Conservation (phyloP, 352 stramenopile genomes). For the Vaucheria bursata region DNA sequence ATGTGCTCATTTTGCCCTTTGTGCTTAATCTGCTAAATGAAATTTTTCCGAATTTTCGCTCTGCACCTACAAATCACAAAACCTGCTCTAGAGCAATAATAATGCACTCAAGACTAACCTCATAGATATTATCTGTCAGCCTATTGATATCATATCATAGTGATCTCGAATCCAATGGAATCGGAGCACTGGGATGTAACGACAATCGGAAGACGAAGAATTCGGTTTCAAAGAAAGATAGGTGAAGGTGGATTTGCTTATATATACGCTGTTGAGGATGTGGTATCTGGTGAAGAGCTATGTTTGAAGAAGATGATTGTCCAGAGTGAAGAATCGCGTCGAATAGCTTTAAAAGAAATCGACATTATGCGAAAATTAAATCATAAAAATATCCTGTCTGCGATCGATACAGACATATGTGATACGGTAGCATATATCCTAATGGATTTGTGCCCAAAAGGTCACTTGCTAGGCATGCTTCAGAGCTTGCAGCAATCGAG, state of each 20-base stretch:
- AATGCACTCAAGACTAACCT: too few species aligned
- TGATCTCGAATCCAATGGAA: too few species aligned
- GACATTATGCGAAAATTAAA: constrained; percentile 54
- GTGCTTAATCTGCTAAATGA: too few species aligned
- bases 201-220: constrained; percentile 20
- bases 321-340: constrained; percentile 52
- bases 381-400: constrained; percentile 59
- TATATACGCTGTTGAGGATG: constrained; percentile 33
- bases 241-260: constrained; percentile 47
- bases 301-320: constrained; percentile 63
- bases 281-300: constrained; percentile 32
- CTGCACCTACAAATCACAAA: too few species aligned
- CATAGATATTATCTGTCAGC: too few species aligned
- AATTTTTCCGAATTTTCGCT: too few species aligned
- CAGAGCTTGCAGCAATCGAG: constrained; percentile 56
- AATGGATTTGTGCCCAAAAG: constrained; percentile 88
- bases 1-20: too few species aligned
- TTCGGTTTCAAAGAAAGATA: constrained; percentile 20
- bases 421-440: constrained; percentile 78
- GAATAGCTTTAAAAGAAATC: constrained; percentile 61
- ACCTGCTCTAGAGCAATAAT: too few species aligned
- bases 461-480: constrained; percentile 66
- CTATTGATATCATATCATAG: too few species aligned
- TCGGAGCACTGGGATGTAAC: too few species aligned
- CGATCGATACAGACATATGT: constrained; percentile 45